Percentiles rank a stretch among this genome's conserved stretches.
Evolutionary conservation across 2,329 filamentous ascomycete genomes (phyloP).

Genomic region (Nannizziopsis arthrosporioides): DNA sequence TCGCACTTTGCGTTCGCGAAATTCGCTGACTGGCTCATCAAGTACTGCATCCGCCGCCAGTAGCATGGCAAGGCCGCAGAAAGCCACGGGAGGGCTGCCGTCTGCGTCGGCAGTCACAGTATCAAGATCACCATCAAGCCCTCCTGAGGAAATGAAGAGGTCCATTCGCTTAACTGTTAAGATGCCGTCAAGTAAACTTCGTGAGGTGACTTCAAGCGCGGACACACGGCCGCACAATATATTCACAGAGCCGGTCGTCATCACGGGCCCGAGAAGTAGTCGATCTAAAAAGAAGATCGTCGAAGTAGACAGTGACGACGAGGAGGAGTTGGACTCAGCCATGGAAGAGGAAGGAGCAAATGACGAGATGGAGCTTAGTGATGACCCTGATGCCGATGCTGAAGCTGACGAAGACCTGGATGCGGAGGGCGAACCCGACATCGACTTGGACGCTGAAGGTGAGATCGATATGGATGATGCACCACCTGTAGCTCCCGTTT

Average conservation of each 20-base stretch:
- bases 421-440: constrained; percentile 21
- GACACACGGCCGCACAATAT: constrained; percentile 28
- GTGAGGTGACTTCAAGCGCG: constrained; percentile 34
- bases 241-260: constrained; percentile 36
- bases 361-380: constrained; percentile 32
- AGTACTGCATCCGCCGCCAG: constrained; percentile 25
- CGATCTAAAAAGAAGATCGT: constrained; percentile 36
- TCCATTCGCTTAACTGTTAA: constrained; percentile 40
- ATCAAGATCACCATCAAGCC: constrained; percentile 26
- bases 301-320: constrained; percentile 37
- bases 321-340: constrained; percentile 34
- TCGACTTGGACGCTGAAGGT: constrained; percentile 22
- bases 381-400: constrained; percentile 22
- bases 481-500: constrained; percentile 29
- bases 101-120: constrained; percentile 28
- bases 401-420: constrained; percentile 24
- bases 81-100: constrained; percentile 24
- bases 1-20: constrained; percentile 31
- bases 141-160: constrained; percentile 28
- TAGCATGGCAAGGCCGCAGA: constrained; percentile 27
- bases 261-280: constrained; percentile 37
- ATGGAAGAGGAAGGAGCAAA: constrained; percentile 39
- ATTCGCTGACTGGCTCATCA: constrained; percentile 20
- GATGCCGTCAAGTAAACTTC: constrained; percentile 40
- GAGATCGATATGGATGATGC: constrained; percentile 38